phyloP scores from a whole-genome alignment of 2,329 filamentous ascomycete genomes.

The Acrocalymma vagum region DNA sequence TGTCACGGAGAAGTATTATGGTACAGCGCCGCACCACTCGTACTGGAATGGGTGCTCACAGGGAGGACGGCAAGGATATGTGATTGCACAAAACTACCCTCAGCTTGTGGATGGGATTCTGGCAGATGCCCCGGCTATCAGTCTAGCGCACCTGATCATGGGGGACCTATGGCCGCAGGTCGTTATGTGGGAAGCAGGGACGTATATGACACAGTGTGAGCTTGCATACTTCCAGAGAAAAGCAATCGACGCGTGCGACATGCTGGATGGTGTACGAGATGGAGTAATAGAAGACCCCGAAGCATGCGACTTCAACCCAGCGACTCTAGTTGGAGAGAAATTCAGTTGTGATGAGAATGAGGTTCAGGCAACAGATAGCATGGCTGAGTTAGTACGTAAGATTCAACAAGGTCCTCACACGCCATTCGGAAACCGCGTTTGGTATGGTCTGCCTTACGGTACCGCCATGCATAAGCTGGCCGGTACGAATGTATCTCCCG shows the following conservation, averaged over 20 bases:
- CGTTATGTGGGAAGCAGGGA: conserved; percentile 35
- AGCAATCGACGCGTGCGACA: conserved; percentile 36
- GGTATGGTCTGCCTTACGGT: conserved; percentile 21
- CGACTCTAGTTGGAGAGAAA: conserved; percentile 13
- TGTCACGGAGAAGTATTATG: conserved; percentile 44
- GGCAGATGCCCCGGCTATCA: conserved; percentile 42
- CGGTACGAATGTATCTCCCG: conserved; percentile 16
- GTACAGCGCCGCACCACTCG: conserved; percentile 37
- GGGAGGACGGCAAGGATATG: conserved; percentile 1
- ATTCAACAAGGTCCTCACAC: conserved; percentile 27
- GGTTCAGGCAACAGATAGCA: conserved; percentile 23
- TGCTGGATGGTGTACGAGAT: conserved; percentile 41
- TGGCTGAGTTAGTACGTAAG: conserved; percentile 27
- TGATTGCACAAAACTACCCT: conserved; percentile 43
- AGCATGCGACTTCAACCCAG: conserved; percentile 32
- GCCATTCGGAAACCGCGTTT: conserved; percentile 10
- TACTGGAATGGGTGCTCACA: conserved; percentile 43
- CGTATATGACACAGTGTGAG: conserved; percentile 35
- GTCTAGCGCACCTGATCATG: conserved; percentile 27
- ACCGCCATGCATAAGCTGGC: conserved; percentile 19
- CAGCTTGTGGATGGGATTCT: conserved; percentile 43
- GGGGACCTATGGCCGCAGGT: conserved; percentile 34
- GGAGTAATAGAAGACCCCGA: conserved; percentile 36
- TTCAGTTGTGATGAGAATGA: conserved; percentile 29
- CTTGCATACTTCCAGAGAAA: conserved; percentile 28